Base-by-base conservation (phyloP, 306 rosid genomes). In the Astragalus glycyphyllos region DNA sequence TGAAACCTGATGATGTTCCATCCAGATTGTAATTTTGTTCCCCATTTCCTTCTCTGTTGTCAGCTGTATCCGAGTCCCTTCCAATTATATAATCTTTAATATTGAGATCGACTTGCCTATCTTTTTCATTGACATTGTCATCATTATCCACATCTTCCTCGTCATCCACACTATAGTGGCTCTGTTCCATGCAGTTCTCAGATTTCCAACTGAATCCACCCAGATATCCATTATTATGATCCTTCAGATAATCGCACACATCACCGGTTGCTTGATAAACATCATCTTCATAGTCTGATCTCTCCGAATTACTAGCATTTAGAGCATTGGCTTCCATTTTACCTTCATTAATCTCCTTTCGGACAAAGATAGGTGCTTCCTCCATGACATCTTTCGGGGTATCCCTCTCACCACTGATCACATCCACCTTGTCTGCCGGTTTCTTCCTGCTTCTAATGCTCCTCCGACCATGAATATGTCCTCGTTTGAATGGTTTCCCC, bases 381-480 rank as follows among this genome's bases (percentile, higher is more conserved):
- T 73, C 78, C 34, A 48, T 5, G 23, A 59, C 40, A 50, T 67
- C 70, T 53, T 59, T 49, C 12, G 71, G 61, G 64, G 55, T 11
- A 26, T 31, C 54, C 70, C 8, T 71, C 58, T 57, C 78, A 8
- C 26, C 49, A 59, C 51, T 50, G 42, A 67, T 58, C 53, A 67
- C 51, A 42, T 32, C 69, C 77, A 76, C 58, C 71, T 84, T 81
- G 51, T 80, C 32, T 58, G 77, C 26, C 51, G 77, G 68, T 51
- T 79, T 79, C 77, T 79, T 67, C 78, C 75, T 74, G 73, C 82
- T 79, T 80, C 84, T 84, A 51, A 75, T 51, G 68, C 85, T 87
- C 31, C 76, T 87, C 7, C 80, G 81, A 38, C 86, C 84, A 3
- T 80, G 69, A 4, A 55, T 38, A 50, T 69, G 83, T 54, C 79